Base-by-base conservation (phyloP, 202 grass and related monocot species). In the Musa balbisiana region DNA sequence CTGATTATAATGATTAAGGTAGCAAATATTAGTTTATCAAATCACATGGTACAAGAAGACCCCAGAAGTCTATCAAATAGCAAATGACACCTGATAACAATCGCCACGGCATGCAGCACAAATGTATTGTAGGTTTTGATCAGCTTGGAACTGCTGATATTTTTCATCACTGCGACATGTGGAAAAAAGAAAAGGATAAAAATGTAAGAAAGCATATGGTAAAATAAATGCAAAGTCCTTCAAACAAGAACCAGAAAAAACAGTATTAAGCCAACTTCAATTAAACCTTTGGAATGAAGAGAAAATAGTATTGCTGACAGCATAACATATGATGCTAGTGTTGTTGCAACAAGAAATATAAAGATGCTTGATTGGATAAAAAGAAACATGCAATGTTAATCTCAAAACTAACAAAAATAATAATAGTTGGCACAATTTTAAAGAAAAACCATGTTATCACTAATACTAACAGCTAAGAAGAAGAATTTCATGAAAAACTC, bases 91-190 rank as follows among this genome's bases (percentile, higher is more conserved):
- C 94, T 98, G 91, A 71, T 80, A 94, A 81, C 90, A 98, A 82
- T 98, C 88, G 0, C 94, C 94, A 64, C 94, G 94, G 73, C 94
- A 98, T 81, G 91, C 72, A 85, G 91, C 85, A 49, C 94, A 98
- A 69, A 79, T 86, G 59, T 94, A 98, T 54, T 94, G 89, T 43
- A 98, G 86, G 80, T 98, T 94, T 82, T 89, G 80, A 81, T 98
- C 91, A 69, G 88, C 62, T 90, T 98, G 91, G 54, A 94, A 98
- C 62, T 92, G 88, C 64, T 91, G 90, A 79, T 98, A 98, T 74
- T 91, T 98, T 66, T 98, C 94, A 77, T 98, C 94, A 66, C 94
- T 98, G 83, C 56, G 55, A 24, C 84, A 67, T 67, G 82, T 33
- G 55, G n/a, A 17, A 76, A 80, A 54, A 72, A 64, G 29, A n/a